Base-by-base conservation (phyloP, 2,329 filamentous ascomycete genomes). In the Aphanoascus verrucosus region DNA sequence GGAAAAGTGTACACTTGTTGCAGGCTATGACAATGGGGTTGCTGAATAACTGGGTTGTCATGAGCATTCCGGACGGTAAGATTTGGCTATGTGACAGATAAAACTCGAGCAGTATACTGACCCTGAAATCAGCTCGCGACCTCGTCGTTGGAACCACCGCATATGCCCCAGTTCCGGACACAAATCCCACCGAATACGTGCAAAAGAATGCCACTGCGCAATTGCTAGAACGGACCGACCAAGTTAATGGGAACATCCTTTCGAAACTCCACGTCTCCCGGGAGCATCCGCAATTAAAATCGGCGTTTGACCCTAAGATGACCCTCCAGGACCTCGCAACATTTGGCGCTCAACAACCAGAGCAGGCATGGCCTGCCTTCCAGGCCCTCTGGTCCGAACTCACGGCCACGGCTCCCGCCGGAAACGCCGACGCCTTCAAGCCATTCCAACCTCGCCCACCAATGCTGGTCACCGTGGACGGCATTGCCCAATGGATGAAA, bases 11-110 rank as follows among this genome's bases (percentile, higher is more conserved):
- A 61, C 72, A 94, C 63, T 69, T 94, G 63, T 74, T 95, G 44
- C 90, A 97, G 72, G 86, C 85, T 38, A 81, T 94, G 78, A 76
- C 85, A 15, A 84, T 90, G 69, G 91, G 82, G 1, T 83, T 91
- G 60, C 67, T 90, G 63, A 88, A 88, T 67, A 79, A 85, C 28
- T 97, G 90, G 88, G 77, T 95, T 43, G 89, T 97, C 45, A 77
- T 98, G 55, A 85, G 87, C 64, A 78, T 97, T 49, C 90, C 93
- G 37, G 89, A 98, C 73, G 86, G 90, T 94, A 75, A 62, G 77
- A 63, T 47, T 12, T 38, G 14, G 37, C 37, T 17, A 17, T 7
- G 19, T 20, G 32, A 3, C 14, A 2, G 4, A n/a, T 43, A 15
- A 3, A 20, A 14, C 35, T n/a, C 23, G 38, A 35, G 7, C 31